Percentiles rank a stretch among this genome's conserved stretches.
These are phyloP conservation scores for Podosphaera fusca DNA, from an alignment of 2,329 filamentous ascomycete genomes.

Conservation along the genomic window DNA sequence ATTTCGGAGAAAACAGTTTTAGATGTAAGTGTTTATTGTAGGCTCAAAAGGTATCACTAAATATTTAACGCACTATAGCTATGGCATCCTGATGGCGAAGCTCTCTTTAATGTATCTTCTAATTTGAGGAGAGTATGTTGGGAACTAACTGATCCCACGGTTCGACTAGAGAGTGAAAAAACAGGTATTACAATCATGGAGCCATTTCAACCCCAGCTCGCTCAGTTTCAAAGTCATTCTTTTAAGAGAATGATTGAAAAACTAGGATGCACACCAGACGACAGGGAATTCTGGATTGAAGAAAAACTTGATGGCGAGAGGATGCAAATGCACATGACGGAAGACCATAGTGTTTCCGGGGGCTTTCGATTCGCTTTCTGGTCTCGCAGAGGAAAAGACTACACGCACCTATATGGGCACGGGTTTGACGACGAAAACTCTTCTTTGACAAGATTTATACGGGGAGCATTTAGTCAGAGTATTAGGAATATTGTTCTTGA, in stretches of 20 bases:
- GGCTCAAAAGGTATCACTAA: not conserved
- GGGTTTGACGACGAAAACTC: slow-evolving; percentile 51
- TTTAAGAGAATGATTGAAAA: slow-evolving; percentile 60
- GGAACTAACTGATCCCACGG: slow-evolving; percentile 57
- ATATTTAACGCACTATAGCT: slow-evolving; percentile 28
- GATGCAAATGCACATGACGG: slow-evolving; percentile 84
- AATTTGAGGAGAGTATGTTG: slow-evolving; percentile 81
- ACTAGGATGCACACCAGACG: slow-evolving; percentile 40
- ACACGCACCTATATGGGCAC: slow-evolving; percentile 78
- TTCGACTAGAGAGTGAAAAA: slow-evolving; percentile 53
- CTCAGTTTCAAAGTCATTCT: slow-evolving; percentile 68
- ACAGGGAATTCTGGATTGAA: slow-evolving; percentile 81
- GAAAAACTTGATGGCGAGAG: slow-evolving; percentile 93
- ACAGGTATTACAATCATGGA: slow-evolving; percentile 65
- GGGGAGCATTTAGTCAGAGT: slow-evolving; percentile 49
- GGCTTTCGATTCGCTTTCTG: slow-evolving; percentile 65
- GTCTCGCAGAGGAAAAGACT: slow-evolving; percentile 91
- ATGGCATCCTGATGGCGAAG: slow-evolving; percentile 60
- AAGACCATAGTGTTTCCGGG: slow-evolving; percentile 43
- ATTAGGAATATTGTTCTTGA: slow-evolving; percentile 80
- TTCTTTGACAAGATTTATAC: slow-evolving; percentile 59
- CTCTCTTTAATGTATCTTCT: slow-evolving; percentile 71
- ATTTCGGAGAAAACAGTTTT: slow-evolving; percentile 80
- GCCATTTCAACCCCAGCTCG: slow-evolving; percentile 88
- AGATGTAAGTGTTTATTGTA: slow-evolving; percentile 19